A percentile compares a stretch with the other conserved stretches of the same genome.
phyloP scores from a whole-genome alignment of 2,329 filamentous ascomycete species.

The Ophiostoma ulmi region DNA sequence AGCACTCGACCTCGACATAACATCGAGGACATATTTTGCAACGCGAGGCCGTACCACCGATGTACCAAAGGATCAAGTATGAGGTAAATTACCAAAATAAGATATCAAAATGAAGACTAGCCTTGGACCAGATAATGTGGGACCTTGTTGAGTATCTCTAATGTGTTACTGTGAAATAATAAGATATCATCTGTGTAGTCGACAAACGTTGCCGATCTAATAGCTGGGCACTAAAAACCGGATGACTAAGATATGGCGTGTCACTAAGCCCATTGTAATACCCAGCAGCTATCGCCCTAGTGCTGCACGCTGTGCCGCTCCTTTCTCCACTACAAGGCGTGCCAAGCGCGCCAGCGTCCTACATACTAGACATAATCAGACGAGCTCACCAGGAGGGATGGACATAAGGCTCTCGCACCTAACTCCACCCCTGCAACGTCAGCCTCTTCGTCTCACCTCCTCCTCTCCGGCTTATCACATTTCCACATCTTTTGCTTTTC shows the following conservation, averaged over 20 bases:
- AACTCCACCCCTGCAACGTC: constrained; percentile 11
- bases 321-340: constrained; percentile 2
- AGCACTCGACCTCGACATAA: too few species aligned
- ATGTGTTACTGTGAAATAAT: too few species aligned
- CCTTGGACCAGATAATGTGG: too few species aligned
- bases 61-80: too few species aligned
- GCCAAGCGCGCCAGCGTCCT: background rate
- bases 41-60: too few species aligned
- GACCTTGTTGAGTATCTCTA: too few species aligned
- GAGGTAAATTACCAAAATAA: too few species aligned
- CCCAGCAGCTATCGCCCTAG: constrained; percentile 6
- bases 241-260: background rate
- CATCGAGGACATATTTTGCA: background rate
- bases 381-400: background rate
- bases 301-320: constrained; percentile 2
- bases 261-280: background rate
- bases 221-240: background rate
- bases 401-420: background rate
- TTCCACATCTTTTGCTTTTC: background rate
- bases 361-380: background rate
- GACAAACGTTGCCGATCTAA: background rate
- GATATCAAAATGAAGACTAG: too few species aligned
- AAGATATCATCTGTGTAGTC: too few species aligned
- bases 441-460: constrained; percentile 1
- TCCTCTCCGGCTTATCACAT: background rate